phyloP scores from a whole-genome alignment of 108 stramenopile species.

The Nitzschia putrida region DNA sequence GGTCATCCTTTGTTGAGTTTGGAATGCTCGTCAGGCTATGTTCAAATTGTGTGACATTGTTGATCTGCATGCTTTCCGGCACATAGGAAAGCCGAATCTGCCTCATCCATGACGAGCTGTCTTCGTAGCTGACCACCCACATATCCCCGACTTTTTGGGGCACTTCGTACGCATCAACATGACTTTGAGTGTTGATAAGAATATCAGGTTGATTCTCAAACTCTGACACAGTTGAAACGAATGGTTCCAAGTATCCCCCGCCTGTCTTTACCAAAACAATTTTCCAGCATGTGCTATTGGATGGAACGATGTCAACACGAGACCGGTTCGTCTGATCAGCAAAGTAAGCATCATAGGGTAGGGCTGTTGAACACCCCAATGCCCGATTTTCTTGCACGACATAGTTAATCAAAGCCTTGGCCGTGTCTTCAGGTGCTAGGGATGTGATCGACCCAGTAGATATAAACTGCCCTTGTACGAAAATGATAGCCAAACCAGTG shows the following conservation, averaged over 20 bases:
- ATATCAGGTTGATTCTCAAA: conserved; percentile 10
- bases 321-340: background rate
- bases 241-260: conserved; percentile 1
- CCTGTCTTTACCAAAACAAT: conserved; percentile 1
- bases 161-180: background rate
- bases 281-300: conserved; percentile 7
- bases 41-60: conserved; percentile 17
- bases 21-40: conserved; percentile 22
- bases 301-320: background rate
- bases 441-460: background rate
- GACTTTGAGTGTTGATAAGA: background rate
- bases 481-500: conserved; percentile 30
- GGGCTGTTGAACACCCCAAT: background rate
- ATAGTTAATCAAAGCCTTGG: conserved; percentile 13
- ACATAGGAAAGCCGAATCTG: background rate
- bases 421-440: conserved; percentile 8
- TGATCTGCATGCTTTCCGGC: background rate
- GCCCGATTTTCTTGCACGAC: background rate
- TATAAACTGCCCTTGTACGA: conserved; percentile 7
- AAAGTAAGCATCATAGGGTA: conserved; percentile 3
- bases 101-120: background rate
- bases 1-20: conserved; percentile 40
- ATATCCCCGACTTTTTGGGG: background rate
- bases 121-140: conserved; percentile 20
- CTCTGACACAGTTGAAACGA: background rate